A percentile compares a stretch with the other conserved stretches of the same genome.
These are phyloP conservation scores for Solanum etuberosum DNA, from an alignment of 257 asterid genomes.

Conservation along the genomic window DNA sequence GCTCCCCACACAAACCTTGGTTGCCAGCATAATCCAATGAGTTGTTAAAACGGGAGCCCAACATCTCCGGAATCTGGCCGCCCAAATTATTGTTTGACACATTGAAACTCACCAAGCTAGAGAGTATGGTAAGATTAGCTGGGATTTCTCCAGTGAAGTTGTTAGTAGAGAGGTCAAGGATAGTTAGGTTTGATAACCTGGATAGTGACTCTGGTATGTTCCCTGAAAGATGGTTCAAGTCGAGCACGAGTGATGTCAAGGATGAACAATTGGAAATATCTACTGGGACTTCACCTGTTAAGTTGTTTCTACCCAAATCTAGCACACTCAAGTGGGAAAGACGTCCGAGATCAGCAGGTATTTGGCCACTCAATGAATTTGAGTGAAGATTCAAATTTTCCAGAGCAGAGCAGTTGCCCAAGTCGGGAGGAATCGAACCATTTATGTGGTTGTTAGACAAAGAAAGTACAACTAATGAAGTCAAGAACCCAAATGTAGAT, in stretches of 20 bases:
- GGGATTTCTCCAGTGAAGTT: conserved; percentile 46
- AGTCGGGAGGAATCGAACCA: conserved; percentile 45
- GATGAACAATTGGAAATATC: conserved; percentile 45
- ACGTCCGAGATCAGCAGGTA: conserved; percentile 37
- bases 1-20: conserved; percentile 51
- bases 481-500: conserved; percentile 56
- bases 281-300: conserved; percentile 44
- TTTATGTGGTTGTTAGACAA: conserved; percentile 45
- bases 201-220: conserved; percentile 22
- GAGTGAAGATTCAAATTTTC: conserved; percentile 38
- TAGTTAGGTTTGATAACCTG: conserved; percentile 16
- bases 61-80: conserved; percentile 41
- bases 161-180: conserved; percentile 25
- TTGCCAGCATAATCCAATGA: conserved; percentile 40
- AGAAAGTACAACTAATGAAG: conserved; percentile 44
- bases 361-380: conserved; percentile 37
- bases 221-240: conserved; percentile 35
- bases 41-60: conserved; percentile 40
- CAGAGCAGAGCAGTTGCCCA: conserved; percentile 53
- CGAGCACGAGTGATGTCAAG: conserved; percentile 29
- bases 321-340: conserved; percentile 36
- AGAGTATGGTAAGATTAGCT: conserved; percentile 31
- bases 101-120: conserved; percentile 33
- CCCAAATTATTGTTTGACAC: conserved; percentile 46
- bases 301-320: conserved; percentile 51